Percentiles rank a stretch among this genome's conserved stretches.
Evolutionary conservation across 1,139 yeast genomes (phyloP).

Genomic region (Saccharomycopsis hybrid): DNA sequence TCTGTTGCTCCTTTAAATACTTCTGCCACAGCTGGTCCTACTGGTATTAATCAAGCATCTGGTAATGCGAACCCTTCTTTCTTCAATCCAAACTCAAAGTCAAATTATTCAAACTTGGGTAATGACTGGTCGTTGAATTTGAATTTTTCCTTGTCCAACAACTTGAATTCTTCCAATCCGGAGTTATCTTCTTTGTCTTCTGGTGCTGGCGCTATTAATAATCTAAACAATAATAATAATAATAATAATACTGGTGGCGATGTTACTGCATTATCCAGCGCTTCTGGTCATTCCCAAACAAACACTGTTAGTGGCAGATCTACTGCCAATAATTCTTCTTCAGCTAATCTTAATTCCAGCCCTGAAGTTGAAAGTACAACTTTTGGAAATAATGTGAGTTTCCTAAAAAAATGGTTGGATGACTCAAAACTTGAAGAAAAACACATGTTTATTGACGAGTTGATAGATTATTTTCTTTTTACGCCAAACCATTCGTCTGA

Average conservation of each 20-base stretch:
- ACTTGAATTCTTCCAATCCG: slow-evolving; percentile 9
- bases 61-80: slow-evolving; percentile 27
- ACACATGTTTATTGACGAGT: slow-evolving; percentile 19
- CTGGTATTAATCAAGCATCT: not conserved
- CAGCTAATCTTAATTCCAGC: not conserved
- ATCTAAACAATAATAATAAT: no score
- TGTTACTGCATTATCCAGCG: not conserved
- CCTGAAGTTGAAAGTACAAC: not conserved
- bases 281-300: not conserved
- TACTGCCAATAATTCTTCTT: not conserved
- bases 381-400: slow-evolving; percentile 5
- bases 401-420: slow-evolving; percentile 16
- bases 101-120: slow-evolving; percentile 17
- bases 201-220: not conserved
- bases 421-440: slow-evolving; percentile 12
- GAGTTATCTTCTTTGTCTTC: slow-evolving; percentile 1
- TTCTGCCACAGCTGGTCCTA: slow-evolving; percentile 23
- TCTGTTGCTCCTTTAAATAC: slow-evolving; percentile 23
- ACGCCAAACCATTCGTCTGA: slow-evolving; percentile 18
- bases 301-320: not conserved
- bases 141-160: slow-evolving; percentile 15
- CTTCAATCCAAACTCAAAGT: slow-evolving; percentile 25
- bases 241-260: no score
- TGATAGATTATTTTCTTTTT: slow-evolving; percentile 18
- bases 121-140: slow-evolving; percentile 19